Evolutionary conservation across 306 rosid genomes (phyloP).

Genomic region (Morella rubra): DNA sequence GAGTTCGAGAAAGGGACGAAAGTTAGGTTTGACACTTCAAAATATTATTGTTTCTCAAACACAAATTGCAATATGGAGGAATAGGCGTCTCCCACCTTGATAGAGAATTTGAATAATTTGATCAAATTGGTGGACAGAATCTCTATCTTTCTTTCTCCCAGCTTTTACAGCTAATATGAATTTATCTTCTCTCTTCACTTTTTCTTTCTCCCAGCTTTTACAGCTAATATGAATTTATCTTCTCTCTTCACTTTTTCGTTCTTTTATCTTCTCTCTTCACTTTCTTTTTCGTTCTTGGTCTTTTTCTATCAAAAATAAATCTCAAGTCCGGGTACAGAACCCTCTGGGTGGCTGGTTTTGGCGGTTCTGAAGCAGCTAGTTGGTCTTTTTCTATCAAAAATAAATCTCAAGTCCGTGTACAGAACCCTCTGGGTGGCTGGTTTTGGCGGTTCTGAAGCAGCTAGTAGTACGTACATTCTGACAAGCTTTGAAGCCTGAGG

Average conservation of each 20-base stretch:
- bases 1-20: conserved; percentile 48
- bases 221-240: conserved; percentile 44
- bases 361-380: neutral
- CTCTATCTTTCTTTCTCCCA: conserved; percentile 36
- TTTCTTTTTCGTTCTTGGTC: neutral
- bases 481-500: neutral
- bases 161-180: conserved; percentile 48
- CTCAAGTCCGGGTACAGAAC: too few relatives aligned
- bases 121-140: conserved; percentile 61
- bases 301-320: neutral
- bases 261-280: neutral
- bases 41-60: conserved; percentile 19
- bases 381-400: neutral
- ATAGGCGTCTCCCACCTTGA: conserved; percentile 48
- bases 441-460: neutral
- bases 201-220: conserved; percentile 26
- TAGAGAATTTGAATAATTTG: conserved; percentile 65
- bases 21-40: conserved; percentile 31
- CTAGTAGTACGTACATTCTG: neutral
- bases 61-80: conserved; percentile 45
- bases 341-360: too few relatives aligned
- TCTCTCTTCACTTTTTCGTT: neutral
- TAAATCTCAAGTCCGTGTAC: too few relatives aligned
- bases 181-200: neutral
- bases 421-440: too few relatives aligned